A percentile compares a stretch with the other conserved stretches of the same genome.
Evolutionary conservation across 2,329 filamentous ascomycete species (phyloP).

Genomic region (Plenodomus lindquistii): DNA sequence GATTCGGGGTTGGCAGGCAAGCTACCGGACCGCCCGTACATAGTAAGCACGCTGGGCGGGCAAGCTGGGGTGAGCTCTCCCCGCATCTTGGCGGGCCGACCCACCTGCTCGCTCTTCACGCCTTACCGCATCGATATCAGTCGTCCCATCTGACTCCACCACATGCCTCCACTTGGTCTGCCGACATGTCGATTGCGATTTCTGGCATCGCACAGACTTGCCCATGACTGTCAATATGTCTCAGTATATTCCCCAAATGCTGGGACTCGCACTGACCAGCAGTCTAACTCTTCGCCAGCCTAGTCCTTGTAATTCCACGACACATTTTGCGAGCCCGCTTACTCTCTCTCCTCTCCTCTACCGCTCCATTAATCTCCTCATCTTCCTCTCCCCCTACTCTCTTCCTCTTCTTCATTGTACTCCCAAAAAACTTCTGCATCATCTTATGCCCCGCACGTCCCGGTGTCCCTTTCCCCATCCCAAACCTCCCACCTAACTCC

Average conservation of each 20-base stretch:
- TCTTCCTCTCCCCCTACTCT: not conserved
- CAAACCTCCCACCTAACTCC: not conserved
- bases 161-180: not conserved
- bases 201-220: too few relatives aligned
- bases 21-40: too few relatives aligned
- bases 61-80: constrained; percentile 24
- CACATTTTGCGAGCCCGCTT: not conserved
- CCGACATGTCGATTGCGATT: too few relatives aligned
- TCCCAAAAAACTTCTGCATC: not conserved
- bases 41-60: too few relatives aligned
- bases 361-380: not conserved
- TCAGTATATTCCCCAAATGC: too few relatives aligned
- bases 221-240: too few relatives aligned
- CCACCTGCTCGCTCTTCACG: too few relatives aligned
- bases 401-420: not conserved
- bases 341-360: not conserved
- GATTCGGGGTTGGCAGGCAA: constrained; percentile 6
- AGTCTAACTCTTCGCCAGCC: not conserved
- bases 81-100: constrained; percentile 27
- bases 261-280: too few relatives aligned
- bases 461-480: not conserved
- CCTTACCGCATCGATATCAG: constrained; percentile 11
- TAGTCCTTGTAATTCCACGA: not conserved
- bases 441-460: not conserved
- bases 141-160: constrained; percentile 4